Conservation (phyloP, 140 eudicot species). For the Cichorium intybus region DNA sequence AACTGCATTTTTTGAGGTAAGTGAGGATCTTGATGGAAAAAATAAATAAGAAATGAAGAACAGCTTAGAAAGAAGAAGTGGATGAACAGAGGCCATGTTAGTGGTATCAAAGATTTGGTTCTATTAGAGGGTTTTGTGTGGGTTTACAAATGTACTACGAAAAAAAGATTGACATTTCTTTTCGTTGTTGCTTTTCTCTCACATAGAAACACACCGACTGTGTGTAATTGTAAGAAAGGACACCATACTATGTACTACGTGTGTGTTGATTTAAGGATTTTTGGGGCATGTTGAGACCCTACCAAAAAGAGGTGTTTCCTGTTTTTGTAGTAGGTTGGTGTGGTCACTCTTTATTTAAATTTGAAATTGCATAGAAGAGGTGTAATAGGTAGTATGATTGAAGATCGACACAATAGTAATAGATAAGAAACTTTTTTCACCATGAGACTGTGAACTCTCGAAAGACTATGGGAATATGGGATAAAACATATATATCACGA, state of each 20-base stretch:
- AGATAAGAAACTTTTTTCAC: background rate
- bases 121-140: conserved; percentile 29
- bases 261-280: conserved; percentile 36
- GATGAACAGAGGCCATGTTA: conserved; percentile 33
- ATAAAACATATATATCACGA: background rate
- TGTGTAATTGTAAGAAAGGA: conserved; percentile 21
- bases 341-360: conserved; percentile 32
- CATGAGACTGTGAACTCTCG: background rate
- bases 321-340: conserved; percentile 23
- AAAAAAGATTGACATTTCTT: conserved; percentile 14
- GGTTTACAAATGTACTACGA: conserved; percentile 13
- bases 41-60: conserved; percentile 19
- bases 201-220: conserved; percentile 18
- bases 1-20: conserved; percentile 33
- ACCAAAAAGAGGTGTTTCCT: conserved; percentile 28
- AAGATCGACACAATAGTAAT: background rate
- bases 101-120: conserved; percentile 9
- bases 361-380: conserved; percentile 13
- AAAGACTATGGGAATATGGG: too few species aligned
- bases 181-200: conserved; percentile 20
- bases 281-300: conserved; percentile 22
- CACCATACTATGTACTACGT: conserved; percentile 34
- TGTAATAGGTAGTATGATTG: conserved; percentile 2
- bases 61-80: conserved; percentile 12
- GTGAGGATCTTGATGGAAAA: conserved; percentile 11